These are phyloP conservation scores for Neofusicoccum parvum DNA, from an alignment of 2,329 filamentous ascomycete genomes.

Conservation along the genomic window DNA sequence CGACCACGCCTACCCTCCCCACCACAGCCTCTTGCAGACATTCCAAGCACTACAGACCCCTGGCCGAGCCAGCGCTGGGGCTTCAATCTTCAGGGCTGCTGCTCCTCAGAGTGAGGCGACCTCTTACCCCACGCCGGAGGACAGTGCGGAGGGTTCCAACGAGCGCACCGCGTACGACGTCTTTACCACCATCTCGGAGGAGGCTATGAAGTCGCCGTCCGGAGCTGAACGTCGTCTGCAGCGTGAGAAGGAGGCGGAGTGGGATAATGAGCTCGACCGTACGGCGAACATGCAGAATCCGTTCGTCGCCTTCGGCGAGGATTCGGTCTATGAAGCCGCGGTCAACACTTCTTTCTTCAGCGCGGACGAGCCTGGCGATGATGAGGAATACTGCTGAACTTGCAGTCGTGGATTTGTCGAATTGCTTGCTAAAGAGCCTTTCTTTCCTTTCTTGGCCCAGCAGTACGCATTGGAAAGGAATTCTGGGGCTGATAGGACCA, in stretches of 20 bases:
- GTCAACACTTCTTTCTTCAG: background rate
- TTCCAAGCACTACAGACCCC: background rate
- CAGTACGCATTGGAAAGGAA: too few relatives aligned
- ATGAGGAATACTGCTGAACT: background rate
- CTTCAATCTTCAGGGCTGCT: too few relatives aligned
- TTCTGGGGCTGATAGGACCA: too few relatives aligned
- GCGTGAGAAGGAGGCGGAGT: background rate
- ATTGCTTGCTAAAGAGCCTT: too few relatives aligned
- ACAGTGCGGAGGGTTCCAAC: background rate
- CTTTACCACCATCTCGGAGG: background rate
- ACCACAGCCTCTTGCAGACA: background rate
- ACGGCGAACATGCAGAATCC: background rate
- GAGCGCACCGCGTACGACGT: background rate
- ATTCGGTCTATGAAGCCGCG: too few relatives aligned
- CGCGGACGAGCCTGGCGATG: background rate
- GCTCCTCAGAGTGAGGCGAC: too few relatives aligned
- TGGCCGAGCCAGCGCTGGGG: too few relatives aligned
- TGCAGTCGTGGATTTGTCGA: background rate
- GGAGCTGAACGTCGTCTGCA: background rate
- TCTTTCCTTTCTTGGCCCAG: too few relatives aligned
- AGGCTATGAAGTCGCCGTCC: background rate
- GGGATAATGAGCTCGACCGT: too few relatives aligned
- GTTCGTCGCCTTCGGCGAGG: background rate
- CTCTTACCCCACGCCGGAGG: background rate
- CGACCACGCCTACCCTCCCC: background rate